Conservation (phyloP, 148 eudicot species). For the Chenopodium album region DNA sequence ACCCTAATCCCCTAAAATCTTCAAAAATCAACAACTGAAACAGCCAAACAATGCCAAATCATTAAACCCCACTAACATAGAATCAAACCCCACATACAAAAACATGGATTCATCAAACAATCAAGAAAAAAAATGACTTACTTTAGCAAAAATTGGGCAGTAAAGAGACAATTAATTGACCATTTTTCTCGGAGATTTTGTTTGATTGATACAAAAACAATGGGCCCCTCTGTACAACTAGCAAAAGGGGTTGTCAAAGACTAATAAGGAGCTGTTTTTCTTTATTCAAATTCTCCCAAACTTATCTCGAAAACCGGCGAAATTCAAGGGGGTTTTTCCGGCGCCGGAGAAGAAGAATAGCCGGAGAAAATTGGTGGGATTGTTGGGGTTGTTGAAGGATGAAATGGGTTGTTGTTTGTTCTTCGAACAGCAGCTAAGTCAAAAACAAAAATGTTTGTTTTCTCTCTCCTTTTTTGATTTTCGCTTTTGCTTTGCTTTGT, state of each 20-base stretch:
- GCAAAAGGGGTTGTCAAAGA: constrained; percentile 14
- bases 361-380: constrained; percentile 5
- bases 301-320: neutral
- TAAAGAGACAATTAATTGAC: constrained; percentile 9
- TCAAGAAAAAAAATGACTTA: constrained; percentile 18
- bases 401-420: neutral
- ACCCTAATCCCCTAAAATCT: constrained; percentile 40
- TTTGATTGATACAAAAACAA: constrained; percentile 17
- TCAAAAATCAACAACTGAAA: constrained; percentile 27
- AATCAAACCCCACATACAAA: neutral
- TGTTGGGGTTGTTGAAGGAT: constrained; percentile 1
- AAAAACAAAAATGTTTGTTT: neutral
- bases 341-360: neutral
- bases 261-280: neutral
- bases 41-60: constrained; percentile 22
- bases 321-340: neutral
- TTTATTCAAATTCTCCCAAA: neutral
- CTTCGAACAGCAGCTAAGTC: constrained; percentile 17
- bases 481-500: neutral
- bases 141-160: constrained; percentile 23
- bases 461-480: neutral
- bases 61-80: constrained; percentile 2
- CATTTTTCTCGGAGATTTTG: constrained; percentile 13
- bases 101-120: constrained; percentile 6
- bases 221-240: constrained; percentile 16